Evolutionary conservation across 352 stramenopile genomes (phyloP).

Genomic region (Phytophthora foliorum): DNA sequence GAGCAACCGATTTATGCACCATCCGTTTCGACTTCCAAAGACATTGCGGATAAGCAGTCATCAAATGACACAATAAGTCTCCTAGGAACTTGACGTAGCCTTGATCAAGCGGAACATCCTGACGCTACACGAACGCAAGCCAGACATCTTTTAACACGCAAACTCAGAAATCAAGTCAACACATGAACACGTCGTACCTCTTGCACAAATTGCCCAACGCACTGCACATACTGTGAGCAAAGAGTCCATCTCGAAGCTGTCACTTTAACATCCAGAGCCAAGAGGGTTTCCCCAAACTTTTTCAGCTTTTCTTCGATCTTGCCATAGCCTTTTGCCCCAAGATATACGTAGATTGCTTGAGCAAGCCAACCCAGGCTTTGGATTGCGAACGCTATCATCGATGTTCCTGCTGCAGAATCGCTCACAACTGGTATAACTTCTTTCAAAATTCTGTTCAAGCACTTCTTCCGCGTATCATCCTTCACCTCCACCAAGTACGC

Average conservation of each 20-base stretch:
- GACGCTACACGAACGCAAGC: slow-evolving; percentile 29
- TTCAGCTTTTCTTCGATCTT: slow-evolving; percentile 82
- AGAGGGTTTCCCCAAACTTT: slow-evolving; percentile 73
- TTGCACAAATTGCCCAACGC: slow-evolving; percentile 60
- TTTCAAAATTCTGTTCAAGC: slow-evolving; percentile 78
- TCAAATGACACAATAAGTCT: slow-evolving; percentile 66
- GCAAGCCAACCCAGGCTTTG: slow-evolving; percentile 62
- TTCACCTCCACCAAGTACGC: slow-evolving; percentile 48
- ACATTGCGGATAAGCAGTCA: slow-evolving; percentile 71
- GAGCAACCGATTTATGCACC: slow-evolving; percentile 63
- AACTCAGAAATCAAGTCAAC: background rate
- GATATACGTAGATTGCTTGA: slow-evolving; percentile 55
- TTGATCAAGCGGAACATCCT: slow-evolving; percentile 45
- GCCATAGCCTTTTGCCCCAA: slow-evolving; percentile 54
- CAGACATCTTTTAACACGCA: slow-evolving; percentile 16
- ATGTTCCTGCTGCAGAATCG: slow-evolving; percentile 47
- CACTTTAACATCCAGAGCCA: slow-evolving; percentile 61
- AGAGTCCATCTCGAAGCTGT: slow-evolving; percentile 69
- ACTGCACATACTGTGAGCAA: slow-evolving; percentile 67
- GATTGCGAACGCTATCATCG: slow-evolving; percentile 62
- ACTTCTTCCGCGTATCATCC: slow-evolving; percentile 68
- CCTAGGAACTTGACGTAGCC: slow-evolving; percentile 64
- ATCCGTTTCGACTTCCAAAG: slow-evolving; percentile 67
- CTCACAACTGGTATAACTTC: slow-evolving; percentile 71
- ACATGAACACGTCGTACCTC: slow-evolving; percentile 46